phyloP scores from a whole-genome alignment of 176 grass and related monocot genomes.

The Oryza australiensis region DNA sequence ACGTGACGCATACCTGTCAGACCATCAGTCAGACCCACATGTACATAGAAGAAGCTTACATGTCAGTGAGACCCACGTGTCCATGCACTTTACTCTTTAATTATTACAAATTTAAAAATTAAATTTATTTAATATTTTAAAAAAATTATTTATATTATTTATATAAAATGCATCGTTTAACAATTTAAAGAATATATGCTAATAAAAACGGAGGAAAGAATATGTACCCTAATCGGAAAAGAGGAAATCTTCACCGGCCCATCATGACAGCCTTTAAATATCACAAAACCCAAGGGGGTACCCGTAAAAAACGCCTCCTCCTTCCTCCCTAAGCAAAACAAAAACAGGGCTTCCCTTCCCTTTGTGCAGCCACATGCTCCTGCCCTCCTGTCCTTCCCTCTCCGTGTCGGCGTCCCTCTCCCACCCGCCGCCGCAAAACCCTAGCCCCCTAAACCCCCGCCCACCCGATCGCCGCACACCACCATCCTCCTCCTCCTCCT shows the following conservation, averaged over 20 bases:
- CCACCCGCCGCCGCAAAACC: constrained; percentile 39
- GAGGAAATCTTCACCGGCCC: not conserved
- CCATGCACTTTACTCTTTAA: too few relatives aligned
- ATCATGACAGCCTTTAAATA: not conserved
- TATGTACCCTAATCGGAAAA: too few relatives aligned
- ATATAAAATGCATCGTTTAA: too few relatives aligned
- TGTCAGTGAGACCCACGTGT: too few relatives aligned
- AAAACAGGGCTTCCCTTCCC: not conserved
- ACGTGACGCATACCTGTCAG: too few relatives aligned
- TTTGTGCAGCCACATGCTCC: constrained; percentile 26
- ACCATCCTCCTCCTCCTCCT: not conserved
- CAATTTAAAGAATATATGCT: too few relatives aligned
- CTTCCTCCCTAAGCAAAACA: constrained; percentile 45
- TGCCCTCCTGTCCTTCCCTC: not conserved
- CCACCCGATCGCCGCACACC: constrained; percentile 8
- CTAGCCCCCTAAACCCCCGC: constrained; percentile 23
- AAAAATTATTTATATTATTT: too few relatives aligned
- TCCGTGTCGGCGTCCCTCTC: constrained; percentile 24
- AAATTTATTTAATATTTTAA: too few relatives aligned
- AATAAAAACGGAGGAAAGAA: too few relatives aligned
- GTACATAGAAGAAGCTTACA: too few relatives aligned
- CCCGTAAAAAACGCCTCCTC: not conserved
- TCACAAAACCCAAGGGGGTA: not conserved
- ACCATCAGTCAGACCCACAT: too few relatives aligned
- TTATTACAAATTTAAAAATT: too few relatives aligned